Base-by-base conservation (phyloP, 768 basidiomycete genomes). In the Mycena floridula region DNA sequence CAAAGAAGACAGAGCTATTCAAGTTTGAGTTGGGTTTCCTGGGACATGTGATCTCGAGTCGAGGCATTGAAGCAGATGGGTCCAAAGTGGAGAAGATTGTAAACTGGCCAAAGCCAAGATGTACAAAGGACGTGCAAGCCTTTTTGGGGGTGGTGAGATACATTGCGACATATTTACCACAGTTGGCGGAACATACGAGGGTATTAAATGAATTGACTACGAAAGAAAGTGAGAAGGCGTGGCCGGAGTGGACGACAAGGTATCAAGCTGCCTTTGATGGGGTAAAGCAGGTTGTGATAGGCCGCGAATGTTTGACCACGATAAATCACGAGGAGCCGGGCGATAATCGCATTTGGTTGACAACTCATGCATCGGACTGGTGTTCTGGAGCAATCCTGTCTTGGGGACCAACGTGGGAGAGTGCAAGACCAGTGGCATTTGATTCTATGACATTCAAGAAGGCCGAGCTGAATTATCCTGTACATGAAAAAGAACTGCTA, bases 251-350 rank as follows among this genome's bases (percentile, higher is more conserved):
- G 62, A 39, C 44, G 3, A 15, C 18, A 1, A 11, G 0, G 1
- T 54, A 62, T 40, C 26, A 50, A 3, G 12, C 5, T 2, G 55
- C 60, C 0, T 63, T 63, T 44, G 40, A 53, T 2, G 42, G 40
- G 3, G 54, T 64, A 37, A 64, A 63, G 40, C 11, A 28, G 0
- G 38, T 63, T 1, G 58, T 63, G 1, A 20, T 51, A 11, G 44
- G 51, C 11, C 16, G 42, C 4, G 54, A 54, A 1, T 62, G 57
- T 42, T 54, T 64, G 0, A 63, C 56, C 0, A 48, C 50, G 0
- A 65, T 67, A 23, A 54, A 67, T 43, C 58, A 68, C 38, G 37
- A 51, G 0, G 44, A 57, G 7, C 47, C 52, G 3, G 53, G 42
- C 9, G 37, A 52, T 0, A 59, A 63, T 35, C 26, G 48, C 3